phyloP scores from a whole-genome alignment of 2,329 filamentous ascomycete species.

The Penicillium sp. region DNA sequence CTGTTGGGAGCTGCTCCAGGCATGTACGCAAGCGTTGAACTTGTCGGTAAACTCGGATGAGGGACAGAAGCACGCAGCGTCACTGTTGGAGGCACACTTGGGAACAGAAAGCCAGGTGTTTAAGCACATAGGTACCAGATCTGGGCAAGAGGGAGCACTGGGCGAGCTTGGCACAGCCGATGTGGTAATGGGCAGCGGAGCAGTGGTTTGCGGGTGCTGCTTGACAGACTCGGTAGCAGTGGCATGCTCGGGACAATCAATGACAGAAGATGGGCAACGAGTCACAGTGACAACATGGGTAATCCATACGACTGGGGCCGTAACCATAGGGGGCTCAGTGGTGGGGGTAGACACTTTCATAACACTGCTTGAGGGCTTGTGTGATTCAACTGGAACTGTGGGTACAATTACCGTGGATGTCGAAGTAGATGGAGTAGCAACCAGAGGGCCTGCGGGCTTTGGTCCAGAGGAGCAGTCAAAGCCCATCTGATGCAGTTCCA shows the following conservation, averaged over 20 bases:
- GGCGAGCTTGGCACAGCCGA: slow-evolving; percentile 11
- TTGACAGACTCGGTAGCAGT: slow-evolving; percentile 10
- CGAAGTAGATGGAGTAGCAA: not conserved
- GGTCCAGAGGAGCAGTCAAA: slow-evolving; percentile 21
- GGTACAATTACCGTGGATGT: not conserved
- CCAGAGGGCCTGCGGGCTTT: slow-evolving; percentile 8
- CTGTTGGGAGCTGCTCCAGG: slow-evolving; percentile 66
- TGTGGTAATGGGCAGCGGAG: not conserved
- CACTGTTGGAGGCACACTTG: slow-evolving; percentile 78
- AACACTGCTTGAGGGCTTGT: not conserved
- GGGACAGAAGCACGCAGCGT: slow-evolving; percentile 81
- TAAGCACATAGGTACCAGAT: slow-evolving; percentile 78
- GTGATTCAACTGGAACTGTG: not conserved
- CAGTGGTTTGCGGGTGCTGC: not conserved
- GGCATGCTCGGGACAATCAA: slow-evolving; percentile 52
- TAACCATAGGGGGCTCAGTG: not conserved
- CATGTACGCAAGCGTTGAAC: slow-evolving; percentile 75
- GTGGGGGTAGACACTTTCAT: not conserved
- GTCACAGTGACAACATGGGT: slow-evolving; percentile 35
- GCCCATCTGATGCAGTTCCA: slow-evolving; percentile 50
- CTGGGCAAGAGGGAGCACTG: slow-evolving; percentile 52
- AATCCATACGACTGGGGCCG: slow-evolving; percentile 31
- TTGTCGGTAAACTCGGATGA: slow-evolving; percentile 70
- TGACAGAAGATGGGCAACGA: slow-evolving; percentile 35
- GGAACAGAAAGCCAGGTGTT: slow-evolving; percentile 79